Base-by-base conservation (phyloP, 441 rosid species). In the Oxalis stricta region DNA sequence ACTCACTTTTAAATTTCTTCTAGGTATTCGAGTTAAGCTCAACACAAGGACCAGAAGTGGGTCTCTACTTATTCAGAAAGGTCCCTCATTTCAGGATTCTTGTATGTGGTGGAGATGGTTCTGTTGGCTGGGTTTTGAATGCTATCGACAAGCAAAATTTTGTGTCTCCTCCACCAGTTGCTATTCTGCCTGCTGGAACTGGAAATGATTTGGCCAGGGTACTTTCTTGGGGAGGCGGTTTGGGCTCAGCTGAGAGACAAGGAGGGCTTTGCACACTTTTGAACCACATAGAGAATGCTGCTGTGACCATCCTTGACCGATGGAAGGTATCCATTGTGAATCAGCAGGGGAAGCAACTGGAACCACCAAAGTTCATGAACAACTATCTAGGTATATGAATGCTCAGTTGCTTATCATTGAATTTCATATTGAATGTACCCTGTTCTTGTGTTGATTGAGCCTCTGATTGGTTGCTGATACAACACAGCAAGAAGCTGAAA, bases 201-300 rank as follows among this genome's bases (percentile, higher is more conserved):
- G 99, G 99, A 55, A 91, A 91, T 77, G 99, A 91, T 76, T 72
- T 91, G 41, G 87, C 96, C 46, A 83, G 95, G 56, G 91, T 86
- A 48, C 74, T 91, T 35, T 79, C 79, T 23, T 91, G 96, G 96
- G 96, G 95, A 55, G 86, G 91, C 56, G 99, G 96, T 52, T 66
- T 91, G 75, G 85, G 93, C 28, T 65, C 91, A 46, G 74, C 83
- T 41, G 93, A 81, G 77, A 81, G 80, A 66, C 93, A 81, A 53
- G 96, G 99, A 51, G 99, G 99, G 40, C 82, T 91, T 30, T 81
- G 69, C 55, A 74, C 81, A 18, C 63, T 86, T 31, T 65, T 91
- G 63, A 72, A 77, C 20, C 73, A 83, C 43, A 81, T 86, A 56
- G 99, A 91, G 62, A 67, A 86, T 66, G 87, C 96, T 58, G 96